A percentile compares a stretch with the other conserved stretches of the same genome.
phyloP scores from a whole-genome alignment of 1,284 basidiomycete genomes.

The Lentinula novae-zelandiae region DNA sequence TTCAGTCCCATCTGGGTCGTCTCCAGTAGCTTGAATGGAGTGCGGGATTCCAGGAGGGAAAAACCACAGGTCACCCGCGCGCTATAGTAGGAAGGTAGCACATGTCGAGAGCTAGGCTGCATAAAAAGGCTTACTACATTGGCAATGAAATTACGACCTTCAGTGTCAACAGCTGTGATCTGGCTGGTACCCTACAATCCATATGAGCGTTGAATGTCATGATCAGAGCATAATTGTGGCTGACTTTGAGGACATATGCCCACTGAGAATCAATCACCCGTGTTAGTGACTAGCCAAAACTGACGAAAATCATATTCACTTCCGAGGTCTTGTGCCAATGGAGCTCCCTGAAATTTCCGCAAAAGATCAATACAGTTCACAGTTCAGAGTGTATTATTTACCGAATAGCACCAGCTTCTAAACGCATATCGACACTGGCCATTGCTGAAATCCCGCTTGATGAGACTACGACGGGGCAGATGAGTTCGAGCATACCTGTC shows the following conservation, averaged over 20 bases:
- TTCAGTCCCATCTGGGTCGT: constrained; percentile 56
- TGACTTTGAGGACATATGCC: constrained; percentile 62
- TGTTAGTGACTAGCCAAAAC: not conserved
- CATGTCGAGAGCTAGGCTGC: not conserved
- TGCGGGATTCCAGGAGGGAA: constrained; percentile 67
- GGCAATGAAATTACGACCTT: constrained; percentile 60
- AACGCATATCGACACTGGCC: constrained; percentile 69
- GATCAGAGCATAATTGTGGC: constrained; percentile 1
- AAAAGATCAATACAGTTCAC: not conserved
- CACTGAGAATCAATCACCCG: constrained; percentile 35
- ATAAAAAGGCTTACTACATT: constrained; percentile 42
- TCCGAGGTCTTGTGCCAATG: constrained; percentile 74
- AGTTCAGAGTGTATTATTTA: constrained; percentile 31
- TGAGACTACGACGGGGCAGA: constrained; percentile 7
- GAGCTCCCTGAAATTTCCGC: constrained; percentile 45
- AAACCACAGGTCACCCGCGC: constrained; percentile 53
- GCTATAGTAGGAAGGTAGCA: constrained; percentile 19
- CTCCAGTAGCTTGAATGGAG: constrained; percentile 60
- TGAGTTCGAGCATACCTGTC: constrained; percentile 33
- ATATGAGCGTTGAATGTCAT: not conserved
- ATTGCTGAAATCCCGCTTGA: constrained; percentile 33
- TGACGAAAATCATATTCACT: constrained; percentile 29
- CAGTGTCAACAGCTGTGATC: constrained; percentile 55
- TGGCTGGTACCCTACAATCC: constrained; percentile 52
- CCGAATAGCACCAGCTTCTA: constrained; percentile 64